These are phyloP conservation scores for Limnanthes douglasii DNA, from an alignment of 345 rosid species.

Conservation along the genomic window DNA sequence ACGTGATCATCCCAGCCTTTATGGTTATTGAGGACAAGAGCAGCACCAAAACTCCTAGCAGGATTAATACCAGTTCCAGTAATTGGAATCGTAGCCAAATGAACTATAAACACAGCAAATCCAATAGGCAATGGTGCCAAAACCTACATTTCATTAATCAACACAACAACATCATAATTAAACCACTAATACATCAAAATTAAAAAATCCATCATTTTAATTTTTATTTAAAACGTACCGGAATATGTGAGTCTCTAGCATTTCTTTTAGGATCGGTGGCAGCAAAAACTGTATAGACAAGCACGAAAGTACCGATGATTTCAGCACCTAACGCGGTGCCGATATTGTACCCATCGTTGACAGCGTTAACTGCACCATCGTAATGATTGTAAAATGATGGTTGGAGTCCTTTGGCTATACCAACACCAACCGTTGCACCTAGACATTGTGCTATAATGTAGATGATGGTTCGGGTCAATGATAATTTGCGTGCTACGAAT, in stretches of 20 bases:
- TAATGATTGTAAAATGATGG: conserved; percentile 24
- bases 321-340: conserved; percentile 65
- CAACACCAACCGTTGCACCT: conserved; percentile 79
- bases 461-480: conserved; percentile 41
- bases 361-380: conserved; percentile 50
- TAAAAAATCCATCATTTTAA: too few species aligned
- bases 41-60: conserved; percentile 27
- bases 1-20: conserved; percentile 24
- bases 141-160: conserved; percentile 9
- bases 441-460: conserved; percentile 69
- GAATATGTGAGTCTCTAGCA: conserved; percentile 69
- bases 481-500: conserved; percentile 64
- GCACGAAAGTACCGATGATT: conserved; percentile 66
- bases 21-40: conserved; percentile 17
- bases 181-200: background rate
- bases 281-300: conserved; percentile 67
- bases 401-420: conserved; percentile 61
- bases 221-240: conserved; percentile 21
- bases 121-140: conserved; percentile 23
- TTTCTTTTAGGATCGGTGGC: conserved; percentile 73
- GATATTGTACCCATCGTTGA: conserved; percentile 28
- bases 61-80: conserved; percentile 27
- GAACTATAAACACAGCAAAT: conserved; percentile 21
- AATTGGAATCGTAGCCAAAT: conserved; percentile 20
- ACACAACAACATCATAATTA: background rate